These are phyloP conservation scores for Leucocoprinus birnbaumii DNA, from an alignment of 768 basidiomycete genomes.

Conservation along the genomic window DNA sequence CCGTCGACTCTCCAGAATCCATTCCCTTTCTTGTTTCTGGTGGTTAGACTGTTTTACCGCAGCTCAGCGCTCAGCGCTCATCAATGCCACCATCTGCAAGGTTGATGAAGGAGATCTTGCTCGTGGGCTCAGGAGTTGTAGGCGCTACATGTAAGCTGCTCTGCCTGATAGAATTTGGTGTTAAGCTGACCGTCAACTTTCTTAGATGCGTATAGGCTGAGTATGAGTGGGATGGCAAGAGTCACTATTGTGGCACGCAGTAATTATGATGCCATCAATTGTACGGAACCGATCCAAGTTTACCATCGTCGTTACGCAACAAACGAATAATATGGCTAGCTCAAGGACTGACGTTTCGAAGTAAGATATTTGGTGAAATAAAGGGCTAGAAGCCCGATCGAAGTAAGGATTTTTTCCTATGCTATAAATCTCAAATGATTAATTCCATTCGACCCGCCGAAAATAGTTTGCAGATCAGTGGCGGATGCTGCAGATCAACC, in stretches of 20 bases:
- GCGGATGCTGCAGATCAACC: constrained; percentile 54
- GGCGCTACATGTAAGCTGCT: constrained; percentile 57
- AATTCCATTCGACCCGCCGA: too few species aligned
- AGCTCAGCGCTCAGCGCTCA: too few species aligned
- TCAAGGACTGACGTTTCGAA: constrained; percentile 54
- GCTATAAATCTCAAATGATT: too few species aligned
- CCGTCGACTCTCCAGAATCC: too few species aligned
- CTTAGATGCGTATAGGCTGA: constrained; percentile 53
- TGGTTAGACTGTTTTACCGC: too few species aligned
- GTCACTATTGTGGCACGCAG: constrained; percentile 75
- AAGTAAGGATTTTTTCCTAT: constrained; percentile 34
- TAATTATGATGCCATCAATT: constrained; percentile 54
- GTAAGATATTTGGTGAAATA: constrained; percentile 56
- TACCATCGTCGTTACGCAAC: not conserved
- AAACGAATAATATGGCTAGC: constrained; percentile 24
- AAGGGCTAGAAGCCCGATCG: constrained; percentile 62
- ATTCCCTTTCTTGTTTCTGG: too few species aligned
- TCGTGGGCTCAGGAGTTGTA: constrained; percentile 63
- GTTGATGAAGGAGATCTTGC: constrained; percentile 57
- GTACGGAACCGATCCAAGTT: constrained; percentile 24
- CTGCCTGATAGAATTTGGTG: not conserved
- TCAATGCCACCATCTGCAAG: constrained; percentile 14
- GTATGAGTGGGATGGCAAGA: constrained; percentile 53
- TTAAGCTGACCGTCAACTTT: not conserved
- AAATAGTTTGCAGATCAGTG: constrained; percentile 54